Base-by-base conservation (phyloP, 352 stramenopile species). In the Pythium rishiriense region DNA sequence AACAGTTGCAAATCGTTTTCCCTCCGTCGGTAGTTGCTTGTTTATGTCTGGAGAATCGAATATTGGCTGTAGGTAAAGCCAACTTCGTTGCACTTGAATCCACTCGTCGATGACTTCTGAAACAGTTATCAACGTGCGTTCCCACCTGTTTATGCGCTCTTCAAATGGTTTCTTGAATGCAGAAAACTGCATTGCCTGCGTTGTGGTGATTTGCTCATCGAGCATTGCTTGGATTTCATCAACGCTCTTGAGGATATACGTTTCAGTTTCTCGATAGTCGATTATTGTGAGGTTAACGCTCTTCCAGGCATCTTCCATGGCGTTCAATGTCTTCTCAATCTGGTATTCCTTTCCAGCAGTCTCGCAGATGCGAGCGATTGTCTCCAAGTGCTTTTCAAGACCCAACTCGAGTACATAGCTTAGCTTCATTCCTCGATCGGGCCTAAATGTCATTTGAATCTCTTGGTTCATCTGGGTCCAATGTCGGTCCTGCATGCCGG, bases 1-100 rank as follows among this genome's bases (percentile, higher is more conserved):
- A 0, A 98, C 94, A 2, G 91, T 97, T 0, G 89, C 83, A 62
- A 98, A 98, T 8, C 93, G 80, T 62, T 98, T 98, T 15, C 91
- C 92, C 69, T 98, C 94, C 4, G 84, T 93, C 0, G 94, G 94
- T 1, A 98, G 81, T 62, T 98, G 94, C 66, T 98, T 98, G 77
- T 98, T 98, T 63, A 98, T 98, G 59, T 98, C 94, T 0, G 90
- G 81, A 2, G 90, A 98, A 65, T 98, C 94, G 47, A 98, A 98
- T 55, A 98, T 98, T 11, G 94, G 94, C 68, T 98, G 93, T 9
- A 98, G 74, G 53, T 98, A 98, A n/a, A 98, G 63, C 94, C 94
- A 98, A 69, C 88, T 97, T 19, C 94, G 86, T 70, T 98, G 94
- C 12, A 98, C 88, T 51, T 90, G 87, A 24, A 98, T 88, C 94